Percentiles rank a stretch among this genome's conserved stretches.
phyloP scores from a whole-genome alignment of 306 rosid genomes.

The Lithocarpus polystachyus region DNA sequence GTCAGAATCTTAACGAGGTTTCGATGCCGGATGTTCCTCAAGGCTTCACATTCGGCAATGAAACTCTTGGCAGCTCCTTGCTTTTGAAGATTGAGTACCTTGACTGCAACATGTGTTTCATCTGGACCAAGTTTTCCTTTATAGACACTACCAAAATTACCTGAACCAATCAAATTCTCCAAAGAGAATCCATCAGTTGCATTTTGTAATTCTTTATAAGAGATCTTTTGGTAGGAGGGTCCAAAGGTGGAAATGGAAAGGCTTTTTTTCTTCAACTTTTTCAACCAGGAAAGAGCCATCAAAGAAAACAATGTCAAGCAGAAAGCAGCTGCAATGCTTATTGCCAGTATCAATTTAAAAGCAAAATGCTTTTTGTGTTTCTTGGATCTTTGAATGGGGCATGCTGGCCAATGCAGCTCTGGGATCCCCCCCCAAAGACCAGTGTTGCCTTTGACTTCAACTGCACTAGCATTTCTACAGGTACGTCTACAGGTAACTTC shows the following conservation, averaged over 20 bases:
- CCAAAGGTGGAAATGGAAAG: background rate
- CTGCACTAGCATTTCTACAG: background rate
- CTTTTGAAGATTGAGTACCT: conserved; percentile 21
- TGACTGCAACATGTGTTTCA: conserved; percentile 11
- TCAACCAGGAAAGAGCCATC: background rate
- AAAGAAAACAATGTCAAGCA: background rate
- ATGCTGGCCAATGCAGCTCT: background rate
- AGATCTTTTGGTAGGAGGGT: background rate
- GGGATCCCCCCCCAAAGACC: background rate
- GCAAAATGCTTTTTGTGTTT: background rate
- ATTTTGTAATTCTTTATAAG: conserved; percentile 22
- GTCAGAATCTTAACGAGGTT: too few species aligned
- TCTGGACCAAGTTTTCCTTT: conserved; percentile 15
- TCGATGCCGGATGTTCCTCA: too few species aligned
- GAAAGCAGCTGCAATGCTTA: background rate
- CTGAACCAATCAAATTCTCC: conserved; percentile 26
- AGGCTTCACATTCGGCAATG: too few species aligned
- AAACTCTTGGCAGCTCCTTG: too few species aligned
- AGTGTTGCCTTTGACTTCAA: background rate
- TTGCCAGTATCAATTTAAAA: background rate
- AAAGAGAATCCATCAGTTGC: conserved; percentile 21
- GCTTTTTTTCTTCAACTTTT: background rate
- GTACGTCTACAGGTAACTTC: too few species aligned
- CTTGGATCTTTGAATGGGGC: background rate
- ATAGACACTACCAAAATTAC: conserved; percentile 30